These are phyloP conservation scores for Wickerhamiella vanderwaltii DNA, from an alignment of 805 yeast species.

Conservation along the genomic window DNA sequence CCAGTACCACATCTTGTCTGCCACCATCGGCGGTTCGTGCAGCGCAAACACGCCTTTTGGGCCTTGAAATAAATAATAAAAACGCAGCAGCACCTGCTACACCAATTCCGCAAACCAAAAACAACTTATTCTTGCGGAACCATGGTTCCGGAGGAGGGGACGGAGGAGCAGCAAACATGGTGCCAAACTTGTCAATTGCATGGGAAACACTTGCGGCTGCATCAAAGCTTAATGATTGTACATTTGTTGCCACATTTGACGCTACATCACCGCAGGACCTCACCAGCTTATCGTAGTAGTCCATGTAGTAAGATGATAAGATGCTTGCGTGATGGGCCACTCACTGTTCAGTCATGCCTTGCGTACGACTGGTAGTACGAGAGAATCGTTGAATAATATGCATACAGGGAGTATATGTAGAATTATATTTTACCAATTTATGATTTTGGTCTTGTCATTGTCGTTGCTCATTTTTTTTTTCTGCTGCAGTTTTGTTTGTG, in stretches of 20 bases:
- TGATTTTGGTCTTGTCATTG: no score
- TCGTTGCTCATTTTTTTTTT: no score
- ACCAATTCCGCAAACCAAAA: conserved; percentile 1
- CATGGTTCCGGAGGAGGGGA: conserved; percentile 10
- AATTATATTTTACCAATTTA: no score
- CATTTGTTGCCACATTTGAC: not conserved
- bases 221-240: not conserved
- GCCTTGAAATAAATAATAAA: not conserved
- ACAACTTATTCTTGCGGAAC: not conserved
- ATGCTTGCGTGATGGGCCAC: no score
- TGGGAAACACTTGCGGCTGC: not conserved
- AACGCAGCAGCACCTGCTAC: conserved; percentile 3
- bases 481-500: no score
- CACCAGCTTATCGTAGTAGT: no score
- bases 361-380: no score
- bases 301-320: no score
- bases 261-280: conserved; percentile 1
- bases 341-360: no score
- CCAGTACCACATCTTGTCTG: conserved; percentile 58
- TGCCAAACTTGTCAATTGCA: not conserved
- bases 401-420: no score
- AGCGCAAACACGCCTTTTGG: conserved; percentile 39
- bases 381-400: no score
- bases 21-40: conserved; percentile 55
- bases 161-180: not conserved